These are phyloP conservation scores for Gonium pectorale DNA, from an alignment of 139 green algal species.

Conservation along the genomic window DNA sequence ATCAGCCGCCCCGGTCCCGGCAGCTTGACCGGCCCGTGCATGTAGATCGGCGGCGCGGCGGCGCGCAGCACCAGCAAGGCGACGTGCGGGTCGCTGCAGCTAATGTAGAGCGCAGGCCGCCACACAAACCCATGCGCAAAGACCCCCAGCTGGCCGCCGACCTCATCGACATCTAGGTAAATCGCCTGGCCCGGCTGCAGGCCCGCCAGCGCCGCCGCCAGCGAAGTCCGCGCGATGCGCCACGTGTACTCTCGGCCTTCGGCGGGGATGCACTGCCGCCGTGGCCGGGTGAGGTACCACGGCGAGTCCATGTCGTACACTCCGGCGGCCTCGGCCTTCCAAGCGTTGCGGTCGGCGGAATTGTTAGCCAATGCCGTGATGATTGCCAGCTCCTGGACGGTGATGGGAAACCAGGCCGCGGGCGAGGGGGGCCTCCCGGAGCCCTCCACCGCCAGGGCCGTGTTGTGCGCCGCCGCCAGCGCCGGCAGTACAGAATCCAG, in stretches of 20 bases:
- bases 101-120: too few relatives aligned
- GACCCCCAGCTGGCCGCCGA: too few relatives aligned
- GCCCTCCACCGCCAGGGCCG: too few relatives aligned
- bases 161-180: too few relatives aligned
- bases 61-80: background rate
- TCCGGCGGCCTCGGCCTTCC: too few relatives aligned
- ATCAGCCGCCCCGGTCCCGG: too few relatives aligned
- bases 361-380: background rate
- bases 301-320: too few relatives aligned
- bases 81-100: too few relatives aligned
- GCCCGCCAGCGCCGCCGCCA: background rate
- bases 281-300: background rate
- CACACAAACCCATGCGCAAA: too few relatives aligned
- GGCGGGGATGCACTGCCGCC: background rate
- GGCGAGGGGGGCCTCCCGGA: background rate
- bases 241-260: background rate
- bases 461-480: background rate
- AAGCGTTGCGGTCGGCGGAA: background rate
- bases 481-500: background rate
- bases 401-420: background rate
- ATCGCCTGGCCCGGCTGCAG: background rate
- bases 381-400: background rate
- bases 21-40: too few relatives aligned
- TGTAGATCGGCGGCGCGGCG: too few relatives aligned
- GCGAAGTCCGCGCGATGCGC: background rate